Evolutionary conservation across 805 yeast species (phyloP).

Genomic region (Candida oleophila): DNA sequence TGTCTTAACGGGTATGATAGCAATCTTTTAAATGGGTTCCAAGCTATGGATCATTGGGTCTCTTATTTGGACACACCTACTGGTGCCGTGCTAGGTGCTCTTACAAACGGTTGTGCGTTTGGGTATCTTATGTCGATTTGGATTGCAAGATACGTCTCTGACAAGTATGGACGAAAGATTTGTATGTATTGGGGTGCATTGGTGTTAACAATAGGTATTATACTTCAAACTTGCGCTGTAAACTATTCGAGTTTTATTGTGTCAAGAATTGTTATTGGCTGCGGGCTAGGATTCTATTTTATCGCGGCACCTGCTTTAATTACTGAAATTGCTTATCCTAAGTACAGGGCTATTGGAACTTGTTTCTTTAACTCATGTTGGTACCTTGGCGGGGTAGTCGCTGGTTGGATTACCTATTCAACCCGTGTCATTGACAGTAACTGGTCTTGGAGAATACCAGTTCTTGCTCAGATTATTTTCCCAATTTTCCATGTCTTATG

Average conservation of each 20-base stretch:
- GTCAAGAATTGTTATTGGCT: slow-evolving; percentile 48
- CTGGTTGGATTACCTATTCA: slow-evolving; percentile 54
- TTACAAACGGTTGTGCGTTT: slow-evolving; percentile 40
- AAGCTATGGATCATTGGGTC: slow-evolving; percentile 43
- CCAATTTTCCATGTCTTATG: slow-evolving; percentile 41
- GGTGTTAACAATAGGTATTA: slow-evolving; percentile 31
- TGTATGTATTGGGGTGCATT: slow-evolving; percentile 23
- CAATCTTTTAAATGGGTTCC: slow-evolving; percentile 51
- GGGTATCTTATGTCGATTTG: slow-evolving; percentile 36
- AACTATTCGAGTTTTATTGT: slow-evolving; percentile 39
- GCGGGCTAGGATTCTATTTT: slow-evolving; percentile 40
- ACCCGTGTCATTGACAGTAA: slow-evolving; percentile 24
- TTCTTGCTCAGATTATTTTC: slow-evolving; percentile 48
- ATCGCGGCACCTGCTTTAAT: slow-evolving; percentile 49
- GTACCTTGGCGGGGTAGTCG: slow-evolving; percentile 54
- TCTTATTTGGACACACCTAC: slow-evolving; percentile 36
- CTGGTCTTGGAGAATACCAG: slow-evolving; percentile 57
- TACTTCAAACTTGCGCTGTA: slow-evolving; percentile 36
- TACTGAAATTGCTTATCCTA: slow-evolving; percentile 51
- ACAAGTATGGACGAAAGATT: slow-evolving; percentile 41
- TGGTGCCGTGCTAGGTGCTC: slow-evolving; percentile 41
- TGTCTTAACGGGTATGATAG: slow-evolving; percentile 52
- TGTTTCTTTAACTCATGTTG: slow-evolving; percentile 33
- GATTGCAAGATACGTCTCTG: slow-evolving; percentile 29
- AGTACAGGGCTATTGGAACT: slow-evolving; percentile 23